Evolutionary conservation across 1,139 yeast genomes (phyloP).

Genomic region (Candida sojae): DNA sequence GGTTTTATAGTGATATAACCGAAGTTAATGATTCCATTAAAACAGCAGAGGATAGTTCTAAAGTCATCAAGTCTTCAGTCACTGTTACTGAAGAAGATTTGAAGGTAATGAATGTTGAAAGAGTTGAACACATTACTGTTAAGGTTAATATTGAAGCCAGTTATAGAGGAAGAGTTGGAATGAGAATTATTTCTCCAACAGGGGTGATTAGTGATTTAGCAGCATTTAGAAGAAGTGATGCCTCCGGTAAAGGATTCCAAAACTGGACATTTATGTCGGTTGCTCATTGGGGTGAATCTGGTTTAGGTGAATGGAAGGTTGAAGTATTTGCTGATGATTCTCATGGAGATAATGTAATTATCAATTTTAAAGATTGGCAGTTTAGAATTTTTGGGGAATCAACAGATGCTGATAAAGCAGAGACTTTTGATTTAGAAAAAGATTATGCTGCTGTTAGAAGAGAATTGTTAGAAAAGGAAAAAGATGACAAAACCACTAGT

Average conservation of each 20-base stretch:
- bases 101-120: slow-evolving; percentile 58
- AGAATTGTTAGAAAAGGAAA: slow-evolving; percentile 20
- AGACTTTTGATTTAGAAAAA: slow-evolving; percentile 38
- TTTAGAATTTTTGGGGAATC: slow-evolving; percentile 82
- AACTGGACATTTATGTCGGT: slow-evolving; percentile 98
- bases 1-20: slow-evolving; percentile 59
- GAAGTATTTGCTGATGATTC: slow-evolving; percentile 46
- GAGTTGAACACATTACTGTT: slow-evolving; percentile 85
- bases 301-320: slow-evolving; percentile 81
- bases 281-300: slow-evolving; percentile 95
- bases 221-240: slow-evolving; percentile 64
- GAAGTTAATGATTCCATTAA: slow-evolving; percentile 30
- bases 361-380: slow-evolving; percentile 70
- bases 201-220: slow-evolving; percentile 79
- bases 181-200: slow-evolving; percentile 69
- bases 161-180: slow-evolving; percentile 69
- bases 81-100: slow-evolving; percentile 53
- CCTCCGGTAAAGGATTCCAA: slow-evolving; percentile 56
- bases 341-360: slow-evolving; percentile 26
- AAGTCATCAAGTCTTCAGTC: slow-evolving; percentile 42
- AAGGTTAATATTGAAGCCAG: slow-evolving; percentile 68
- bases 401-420: slow-evolving; percentile 62
- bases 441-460: slow-evolving; percentile 46
- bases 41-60: slow-evolving; percentile 20
- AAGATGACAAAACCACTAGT: slow-evolving; percentile 3